Percentiles rank a stretch among this genome's conserved stretches.
Evolutionary conservation across 2,329 filamentous ascomycete genomes (phyloP).

Genomic region (Fusarium armeniacum): DNA sequence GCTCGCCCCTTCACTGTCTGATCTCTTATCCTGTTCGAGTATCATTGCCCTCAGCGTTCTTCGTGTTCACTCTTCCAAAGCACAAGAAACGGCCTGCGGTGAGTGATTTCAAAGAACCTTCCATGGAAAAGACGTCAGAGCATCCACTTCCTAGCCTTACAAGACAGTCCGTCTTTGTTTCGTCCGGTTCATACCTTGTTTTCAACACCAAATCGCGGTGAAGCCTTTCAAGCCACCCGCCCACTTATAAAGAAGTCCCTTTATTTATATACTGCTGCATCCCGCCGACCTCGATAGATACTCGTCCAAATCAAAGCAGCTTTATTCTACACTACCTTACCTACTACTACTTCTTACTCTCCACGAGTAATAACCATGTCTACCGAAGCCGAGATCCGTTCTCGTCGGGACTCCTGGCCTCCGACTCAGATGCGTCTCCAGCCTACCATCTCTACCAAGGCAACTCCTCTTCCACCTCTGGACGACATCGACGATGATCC

Average conservation of each 20-base stretch:
- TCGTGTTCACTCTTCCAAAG: conserved; percentile 31
- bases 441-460: conserved; percentile 57
- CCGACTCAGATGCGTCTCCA: conserved; percentile 65
- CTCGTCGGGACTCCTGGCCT: conserved; percentile 65
- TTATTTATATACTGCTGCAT: conserved; percentile 16
- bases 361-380: conserved; percentile 53
- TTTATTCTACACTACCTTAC: background rate
- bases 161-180: conserved; percentile 42
- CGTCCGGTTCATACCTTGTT: conserved; percentile 38
- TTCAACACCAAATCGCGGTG: conserved; percentile 39
- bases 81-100: conserved; percentile 39
- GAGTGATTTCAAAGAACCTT: conserved; percentile 45
- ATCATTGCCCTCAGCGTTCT: conserved; percentile 31
- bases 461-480: conserved; percentile 59
- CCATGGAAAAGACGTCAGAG: conserved; percentile 39
- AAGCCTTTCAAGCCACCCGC: conserved; percentile 25
- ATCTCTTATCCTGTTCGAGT: conserved; percentile 9
- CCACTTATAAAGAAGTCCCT: conserved; percentile 36
- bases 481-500: conserved; percentile 68
- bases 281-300: conserved; percentile 18
- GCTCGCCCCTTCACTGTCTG: conserved; percentile 20
- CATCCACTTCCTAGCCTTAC: conserved; percentile 40
- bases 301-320: conserved; percentile 10
- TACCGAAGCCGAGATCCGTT: conserved; percentile 51
- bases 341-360: background rate